Evolutionary conservation across 23 red algal species (phyloP), one percentile per base, ranked within the genome.

Genomic region (Gracilaria caudata): DNA sequence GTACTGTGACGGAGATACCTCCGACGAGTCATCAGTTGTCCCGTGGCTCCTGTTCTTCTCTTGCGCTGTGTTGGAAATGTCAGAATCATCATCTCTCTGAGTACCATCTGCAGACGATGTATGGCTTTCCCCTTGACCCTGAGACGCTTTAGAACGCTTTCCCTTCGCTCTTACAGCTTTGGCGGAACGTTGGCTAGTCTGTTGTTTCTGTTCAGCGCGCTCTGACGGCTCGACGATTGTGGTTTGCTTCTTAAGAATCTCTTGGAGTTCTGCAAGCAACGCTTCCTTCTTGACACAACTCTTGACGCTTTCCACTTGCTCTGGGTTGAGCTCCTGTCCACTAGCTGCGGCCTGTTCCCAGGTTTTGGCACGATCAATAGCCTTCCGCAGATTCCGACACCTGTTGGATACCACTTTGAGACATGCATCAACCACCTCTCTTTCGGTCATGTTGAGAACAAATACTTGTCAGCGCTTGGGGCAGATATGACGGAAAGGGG

Each of bases 181-280:
- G 4, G 63, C 46, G 26, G 82, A 61, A n/a, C 82, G 82, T 32
- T 68, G 44, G 36, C 82, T 74, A 3, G 44, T 64, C 30, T 86
- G 64, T 16, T 24, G 51, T 30, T 80, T 63, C 25, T 58, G 47
- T 4, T 80, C 53, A 28, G 64, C 34, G 17, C 25, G 82, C 36
- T 49, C 82, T 45, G 79, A 59, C 21, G 55, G 26, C 43, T 78
- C 54, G 26, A 89, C 41, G 51, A 89, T 57, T 1, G 54, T 61
- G 45, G 75, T 91, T 51, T 91, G 87, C 47, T 91, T 91, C 40
- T 81, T 80, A 17, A 91, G 77, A 74, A 91, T 81, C 28, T 91
- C 87, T 64, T 91, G 77, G 24, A 91, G 51, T 36, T 91, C 87
- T 9, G 77, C 76, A 49, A 91, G 77, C 20, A 91, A 40, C 37